These are phyloP conservation scores for Gymnopus androsaceus DNA, from an alignment of 1,284 basidiomycete species.

Conservation along the genomic window DNA sequence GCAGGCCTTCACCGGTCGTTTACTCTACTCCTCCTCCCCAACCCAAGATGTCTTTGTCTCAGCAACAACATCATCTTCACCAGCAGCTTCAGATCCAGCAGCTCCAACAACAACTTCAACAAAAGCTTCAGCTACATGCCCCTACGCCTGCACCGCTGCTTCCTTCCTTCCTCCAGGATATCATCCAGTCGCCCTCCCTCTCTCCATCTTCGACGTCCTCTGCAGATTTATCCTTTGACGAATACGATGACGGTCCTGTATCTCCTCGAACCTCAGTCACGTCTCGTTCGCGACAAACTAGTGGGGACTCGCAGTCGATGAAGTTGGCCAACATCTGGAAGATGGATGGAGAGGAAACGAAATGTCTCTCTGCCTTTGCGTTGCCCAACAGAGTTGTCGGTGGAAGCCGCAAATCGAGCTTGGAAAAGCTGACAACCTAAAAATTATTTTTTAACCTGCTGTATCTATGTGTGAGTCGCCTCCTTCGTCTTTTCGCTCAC, in stretches of 20 bases:
- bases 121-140: constrained; percentile 30
- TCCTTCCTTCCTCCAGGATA: constrained; percentile 73
- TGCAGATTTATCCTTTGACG: constrained; percentile 64
- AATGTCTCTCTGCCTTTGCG: constrained; percentile 45
- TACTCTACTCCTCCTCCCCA: constrained; percentile 29
- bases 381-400: constrained; percentile 32
- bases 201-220: constrained; percentile 65
- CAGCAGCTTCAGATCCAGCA: constrained; percentile 29
- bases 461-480: neutral
- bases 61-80: constrained; percentile 38
- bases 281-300: constrained; percentile 24
- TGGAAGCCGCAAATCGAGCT: constrained; percentile 36
- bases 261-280: constrained; percentile 21
- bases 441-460: constrained; percentile 6
- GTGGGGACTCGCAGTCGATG: constrained; percentile 33
- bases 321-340: constrained; percentile 61
- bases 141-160: constrained; percentile 52
- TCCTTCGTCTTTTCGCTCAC: too few species aligned
- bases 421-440: constrained; percentile 27
- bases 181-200: constrained; percentile 63
- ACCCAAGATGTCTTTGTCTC: constrained; percentile 17
- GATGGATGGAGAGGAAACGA: constrained; percentile 63
- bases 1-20: constrained; percentile 22
- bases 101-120: constrained; percentile 7
- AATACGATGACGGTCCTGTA: constrained; percentile 39